Conservation (phyloP, 345 rosid genomes). For the Pugionium dolabratum region DNA sequence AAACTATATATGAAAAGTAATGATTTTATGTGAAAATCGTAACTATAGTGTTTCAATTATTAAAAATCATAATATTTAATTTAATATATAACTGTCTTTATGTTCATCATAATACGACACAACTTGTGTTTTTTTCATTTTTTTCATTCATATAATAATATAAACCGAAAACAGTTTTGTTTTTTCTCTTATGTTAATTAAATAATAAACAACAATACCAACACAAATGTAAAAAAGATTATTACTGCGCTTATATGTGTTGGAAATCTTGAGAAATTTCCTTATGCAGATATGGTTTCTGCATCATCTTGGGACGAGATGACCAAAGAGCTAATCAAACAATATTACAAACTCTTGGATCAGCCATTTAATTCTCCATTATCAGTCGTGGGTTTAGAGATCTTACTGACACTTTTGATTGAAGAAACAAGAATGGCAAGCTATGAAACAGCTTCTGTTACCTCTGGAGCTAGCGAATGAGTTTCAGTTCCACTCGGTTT, state of each 20-base stretch:
- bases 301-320: conserved; percentile 45
- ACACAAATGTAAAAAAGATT: too few species aligned
- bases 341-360: conserved; percentile 56
- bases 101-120: too few species aligned
- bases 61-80: too few species aligned
- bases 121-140: too few species aligned
- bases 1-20: too few species aligned
- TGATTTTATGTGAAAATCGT: too few species aligned
- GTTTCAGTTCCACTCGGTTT: conserved; percentile 65
- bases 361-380: conserved; percentile 58
- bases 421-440: conserved; percentile 64
- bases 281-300: conserved; percentile 50
- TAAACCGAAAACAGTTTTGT: too few species aligned
- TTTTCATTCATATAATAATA: too few species aligned
- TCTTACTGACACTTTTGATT: conserved; percentile 60
- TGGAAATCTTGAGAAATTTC: conserved; percentile 47
- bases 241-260: conserved; percentile 53
- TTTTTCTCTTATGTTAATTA: too few species aligned
- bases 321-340: conserved; percentile 49
- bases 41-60: too few species aligned
- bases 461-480: conserved; percentile 60
- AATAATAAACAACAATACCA: too few species aligned
- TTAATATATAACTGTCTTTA: too few species aligned
- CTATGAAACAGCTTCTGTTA: conserved; percentile 64
- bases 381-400: conserved; percentile 61